Conservation (phyloP, 2,329 filamentous ascomycete species). For the Emergomyces orientalis region DNA sequence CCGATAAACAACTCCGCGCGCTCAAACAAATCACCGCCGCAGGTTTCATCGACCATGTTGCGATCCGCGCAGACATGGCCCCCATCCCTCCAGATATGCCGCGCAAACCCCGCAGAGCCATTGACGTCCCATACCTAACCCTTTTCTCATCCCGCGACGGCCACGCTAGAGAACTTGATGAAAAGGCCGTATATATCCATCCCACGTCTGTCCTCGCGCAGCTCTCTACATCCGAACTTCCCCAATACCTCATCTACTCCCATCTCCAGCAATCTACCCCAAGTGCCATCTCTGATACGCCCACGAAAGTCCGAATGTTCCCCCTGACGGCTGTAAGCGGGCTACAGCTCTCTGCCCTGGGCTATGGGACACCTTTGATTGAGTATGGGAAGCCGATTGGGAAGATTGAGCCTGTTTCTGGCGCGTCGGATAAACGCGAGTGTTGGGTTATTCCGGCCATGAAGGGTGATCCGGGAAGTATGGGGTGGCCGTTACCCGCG, state of each 20-base stretch:
- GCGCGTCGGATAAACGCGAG: slow-evolving; percentile 50
- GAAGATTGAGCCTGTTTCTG: slow-evolving; percentile 52
- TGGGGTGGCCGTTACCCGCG: slow-evolving; percentile 79
- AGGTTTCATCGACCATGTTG: slow-evolving; percentile 89
- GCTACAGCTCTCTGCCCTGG: slow-evolving; percentile 65
- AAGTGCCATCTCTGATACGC: slow-evolving; percentile 46
- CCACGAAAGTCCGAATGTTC: slow-evolving; percentile 76
- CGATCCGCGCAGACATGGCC: slow-evolving; percentile 80
- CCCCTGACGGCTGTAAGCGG: slow-evolving; percentile 71
- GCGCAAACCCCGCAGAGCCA: slow-evolving; percentile 70
- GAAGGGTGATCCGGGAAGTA: slow-evolving; percentile 56
- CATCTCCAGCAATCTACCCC: slow-evolving; percentile 64
- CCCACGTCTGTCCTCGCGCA: slow-evolving; percentile 72
- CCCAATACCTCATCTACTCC: slow-evolving; percentile 78
- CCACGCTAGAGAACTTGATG: slow-evolving; percentile 37
- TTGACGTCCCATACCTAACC: slow-evolving; percentile 84
- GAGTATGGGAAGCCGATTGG: slow-evolving; percentile 86
- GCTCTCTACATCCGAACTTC: slow-evolving; percentile 61
- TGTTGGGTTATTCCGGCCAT: slow-evolving; percentile 77
- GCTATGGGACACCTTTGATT: slow-evolving; percentile 75
- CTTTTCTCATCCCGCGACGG: slow-evolving; percentile 58
- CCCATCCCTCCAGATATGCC: slow-evolving; percentile 58
- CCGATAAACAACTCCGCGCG: slow-evolving; percentile 61
- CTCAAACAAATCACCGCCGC: slow-evolving; percentile 86
- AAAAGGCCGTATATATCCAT: slow-evolving; percentile 75